Percentiles rank a stretch among this genome's conserved stretches.
Evolutionary conservation across 352 stramenopile genomes (phyloP).

Genomic region (Pythium aphanidermatum): DNA sequence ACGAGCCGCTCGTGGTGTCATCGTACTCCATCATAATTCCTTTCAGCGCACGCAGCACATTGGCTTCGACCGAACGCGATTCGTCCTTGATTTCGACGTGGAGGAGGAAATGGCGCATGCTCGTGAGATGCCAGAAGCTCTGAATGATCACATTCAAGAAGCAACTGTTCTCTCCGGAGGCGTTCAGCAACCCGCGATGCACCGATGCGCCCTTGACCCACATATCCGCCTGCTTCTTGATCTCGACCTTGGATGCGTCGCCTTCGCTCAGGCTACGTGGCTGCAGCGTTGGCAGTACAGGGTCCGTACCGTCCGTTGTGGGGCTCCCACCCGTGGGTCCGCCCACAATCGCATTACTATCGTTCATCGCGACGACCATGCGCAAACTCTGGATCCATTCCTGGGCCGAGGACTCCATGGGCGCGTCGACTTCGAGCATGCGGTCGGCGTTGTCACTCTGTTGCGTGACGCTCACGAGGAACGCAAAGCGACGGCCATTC

Average conservation of each 20-base stretch:
- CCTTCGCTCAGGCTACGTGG: constrained; percentile 15
- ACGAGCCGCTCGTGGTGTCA: constrained; percentile 63
- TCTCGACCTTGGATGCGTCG: constrained; percentile 13
- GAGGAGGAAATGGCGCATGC: constrained; percentile 79
- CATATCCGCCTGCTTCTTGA: constrained; percentile 61
- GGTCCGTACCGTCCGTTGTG: not conserved
- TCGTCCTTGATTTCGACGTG: constrained; percentile 84
- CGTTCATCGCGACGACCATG: constrained; percentile 36
- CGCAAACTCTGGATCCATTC: constrained; percentile 74
- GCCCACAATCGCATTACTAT: constrained; percentile 19
- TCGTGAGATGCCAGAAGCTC: constrained; percentile 88
- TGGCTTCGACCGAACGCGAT: constrained; percentile 56
- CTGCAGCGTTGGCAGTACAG: not conserved
- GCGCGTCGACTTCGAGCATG: constrained; percentile 72
- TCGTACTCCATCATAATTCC: constrained; percentile 82
- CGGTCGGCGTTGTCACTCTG: constrained; percentile 62
- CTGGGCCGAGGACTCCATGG: constrained; percentile 44
- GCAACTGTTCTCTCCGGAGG: constrained; percentile 83
- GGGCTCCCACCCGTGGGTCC: not conserved
- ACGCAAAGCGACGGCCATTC: constrained; percentile 66
- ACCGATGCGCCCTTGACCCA: constrained; percentile 81
- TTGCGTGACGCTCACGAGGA: constrained; percentile 69
- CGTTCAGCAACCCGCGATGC: constrained; percentile 70
- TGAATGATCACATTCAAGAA: constrained; percentile 90
- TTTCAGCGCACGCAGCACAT: constrained; percentile 70